Evolutionary conservation across 768 basidiomycete species (phyloP).

Genomic region (Tricholoma furcatifolium): DNA sequence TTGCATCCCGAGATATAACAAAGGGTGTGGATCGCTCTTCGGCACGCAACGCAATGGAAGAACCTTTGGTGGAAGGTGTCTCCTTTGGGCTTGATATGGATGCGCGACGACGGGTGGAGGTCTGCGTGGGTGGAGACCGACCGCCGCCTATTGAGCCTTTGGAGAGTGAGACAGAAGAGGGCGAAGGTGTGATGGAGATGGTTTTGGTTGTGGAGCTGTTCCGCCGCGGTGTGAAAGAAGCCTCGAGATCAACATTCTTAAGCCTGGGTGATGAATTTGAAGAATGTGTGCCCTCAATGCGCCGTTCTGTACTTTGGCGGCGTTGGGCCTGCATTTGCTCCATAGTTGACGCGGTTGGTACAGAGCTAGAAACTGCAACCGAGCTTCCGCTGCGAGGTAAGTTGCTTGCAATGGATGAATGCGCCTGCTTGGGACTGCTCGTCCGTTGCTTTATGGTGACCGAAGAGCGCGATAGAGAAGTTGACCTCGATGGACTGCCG

Average conservation of each 20-base stretch:
- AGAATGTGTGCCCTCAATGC: slow-evolving; percentile 43
- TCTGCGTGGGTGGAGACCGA: slow-evolving; percentile 23
- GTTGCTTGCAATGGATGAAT: slow-evolving; percentile 35
- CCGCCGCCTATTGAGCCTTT: slow-evolving; percentile 37
- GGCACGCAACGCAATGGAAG: slow-evolving; percentile 19
- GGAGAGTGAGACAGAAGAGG: slow-evolving; percentile 38
- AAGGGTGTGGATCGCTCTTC: slow-evolving; percentile 24
- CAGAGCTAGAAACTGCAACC: slow-evolving; percentile 41
- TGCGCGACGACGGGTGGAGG: slow-evolving; percentile 26
- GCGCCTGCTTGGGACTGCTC: slow-evolving; percentile 52
- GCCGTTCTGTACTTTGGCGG: slow-evolving; percentile 52
- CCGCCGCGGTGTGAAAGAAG: slow-evolving; percentile 42
- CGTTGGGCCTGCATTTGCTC: slow-evolving; percentile 45
- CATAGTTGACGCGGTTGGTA: slow-evolving; percentile 43
- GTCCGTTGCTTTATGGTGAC: slow-evolving; percentile 45
- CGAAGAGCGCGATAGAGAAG: slow-evolving; percentile 27
- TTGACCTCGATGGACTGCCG: slow-evolving; percentile 38
- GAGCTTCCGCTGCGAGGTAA: slow-evolving; percentile 40
- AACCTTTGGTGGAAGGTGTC: slow-evolving; percentile 15
- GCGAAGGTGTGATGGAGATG: slow-evolving; percentile 41
- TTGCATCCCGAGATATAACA: slow-evolving; percentile 27
- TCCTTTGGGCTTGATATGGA: slow-evolving; percentile 24
- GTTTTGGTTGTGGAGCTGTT: slow-evolving; percentile 37
- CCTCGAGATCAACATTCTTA: slow-evolving; percentile 57
- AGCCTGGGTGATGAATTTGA: slow-evolving; percentile 62